Base-by-base conservation (phyloP, 2,329 filamentous ascomycete genomes). In the Aspergillus sp. region DNA sequence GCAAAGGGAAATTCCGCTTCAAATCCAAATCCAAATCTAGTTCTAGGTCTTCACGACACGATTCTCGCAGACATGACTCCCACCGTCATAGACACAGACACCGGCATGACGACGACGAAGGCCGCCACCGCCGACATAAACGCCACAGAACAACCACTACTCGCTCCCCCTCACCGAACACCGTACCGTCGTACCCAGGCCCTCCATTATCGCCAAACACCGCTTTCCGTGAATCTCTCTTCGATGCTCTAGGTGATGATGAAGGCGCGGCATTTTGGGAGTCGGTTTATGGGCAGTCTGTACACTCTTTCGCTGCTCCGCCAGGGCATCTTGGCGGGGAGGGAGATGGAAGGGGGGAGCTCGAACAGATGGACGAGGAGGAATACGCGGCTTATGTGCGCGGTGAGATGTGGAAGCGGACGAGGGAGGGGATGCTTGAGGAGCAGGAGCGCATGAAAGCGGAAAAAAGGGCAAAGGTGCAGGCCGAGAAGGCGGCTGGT, bases 181-280 rank as follows among this genome's bases (percentile, higher is more conserved):
- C 51, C 14, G 6, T 45, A 2, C 55, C 40, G 35, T 19, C 35
- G 35, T 31, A 50, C 46, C 45, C 35, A 4, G 35, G 9, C 33
- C 27, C 44, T 19, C 58, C 64, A 1, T 78, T 90, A 15, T 85
- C 89, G 64, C 82, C 90, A 0, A 87, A 91, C 41, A 80, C 83
- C 0, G 91, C 93, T 1, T 99, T 99, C 73, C 88, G 91, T 31
- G 91, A 96, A 73, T 96, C 92, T 0, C 87, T 99, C 5, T 98
- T 98, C 77, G 95, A 99, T 73, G 95, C 95, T 33, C 88, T 99
- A 75, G 93, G 92, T 39, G 95, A 99, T 74, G 93, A 98, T 70
- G 95, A 99, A 76, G 95, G 93, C 47, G 95, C 95, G 2, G 85
- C 87, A 7, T 99, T 95, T 78, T 99, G 95, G 95, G 89, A 97